Evolutionary conservation across 73 alveolate species (phyloP), one percentile per base, ranked within the genome.

Genomic region (Paraurostyla sp.): DNA sequence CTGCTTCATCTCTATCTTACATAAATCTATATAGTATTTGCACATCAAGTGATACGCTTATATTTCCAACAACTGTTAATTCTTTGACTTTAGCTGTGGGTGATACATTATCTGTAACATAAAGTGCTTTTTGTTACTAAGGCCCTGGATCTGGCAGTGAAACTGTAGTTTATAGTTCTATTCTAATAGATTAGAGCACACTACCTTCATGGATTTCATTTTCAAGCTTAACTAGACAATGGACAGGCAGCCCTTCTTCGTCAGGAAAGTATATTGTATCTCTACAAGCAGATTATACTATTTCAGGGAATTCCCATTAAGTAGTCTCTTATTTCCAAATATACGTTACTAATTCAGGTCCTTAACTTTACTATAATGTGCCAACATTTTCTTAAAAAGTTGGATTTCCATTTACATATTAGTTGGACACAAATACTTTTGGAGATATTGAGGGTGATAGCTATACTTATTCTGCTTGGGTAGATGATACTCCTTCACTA

Each of bases 171-270:
- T 60, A 60, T 60, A 16, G 50, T 16, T 60, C 78, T 3, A 60
- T 50, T 16, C 32, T 60, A 50, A 18, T 60, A 9, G 78, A 60
- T 60, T 45, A 50, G 4, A 16, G 35, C 7, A 29, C 45, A 25
- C 78, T 60, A 27, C 78, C 78, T 9, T 30, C 45, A 29, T 60
- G 78, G 78, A 13, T 60, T 9, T 13, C 78, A 13, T 60, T 60
- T 27, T 29, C 78, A 3, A 45, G 51, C 4, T 3, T 22, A 9
- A 60, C 78, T 16, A 60, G 78, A 33, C 6, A 45, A 11, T 60
- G 78, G 78, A 29, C 78, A 30, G 78, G 45, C 32, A 60, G 78
- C 32, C 45, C 78, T 30, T 60, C 78, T 13, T 30, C 78, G 3
- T n/a, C 78, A 13, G 49, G 78, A 9, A 25, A 7, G 32, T 60